Conservation (phyloP, 768 basidiomycete species). For the Tulasnella sp. region DNA sequence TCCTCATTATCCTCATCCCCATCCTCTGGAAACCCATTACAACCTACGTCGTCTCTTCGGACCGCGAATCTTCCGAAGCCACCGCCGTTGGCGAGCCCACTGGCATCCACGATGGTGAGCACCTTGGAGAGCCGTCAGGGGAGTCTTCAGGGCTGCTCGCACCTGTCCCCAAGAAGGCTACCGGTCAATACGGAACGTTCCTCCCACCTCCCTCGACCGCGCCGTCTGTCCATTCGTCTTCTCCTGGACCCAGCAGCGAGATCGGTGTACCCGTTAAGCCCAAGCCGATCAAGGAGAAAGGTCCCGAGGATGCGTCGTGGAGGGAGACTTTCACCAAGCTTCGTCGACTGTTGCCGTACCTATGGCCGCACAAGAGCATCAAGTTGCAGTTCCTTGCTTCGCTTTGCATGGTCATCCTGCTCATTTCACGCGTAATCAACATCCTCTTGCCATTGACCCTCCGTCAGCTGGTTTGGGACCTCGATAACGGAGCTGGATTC, state of each 20-base stretch:
- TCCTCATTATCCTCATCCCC: constrained; percentile 48
- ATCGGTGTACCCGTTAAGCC: constrained; percentile 26
- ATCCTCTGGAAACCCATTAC: constrained; percentile 53
- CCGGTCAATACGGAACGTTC: constrained; percentile 18
- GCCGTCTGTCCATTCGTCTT: constrained; percentile 15
- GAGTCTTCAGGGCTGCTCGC: constrained; percentile 44
- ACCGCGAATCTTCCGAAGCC: constrained; percentile 25
- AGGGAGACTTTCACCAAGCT: constrained; percentile 54
- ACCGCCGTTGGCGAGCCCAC: constrained; percentile 25
- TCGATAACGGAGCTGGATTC: constrained; percentile 36
- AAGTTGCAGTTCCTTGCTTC: constrained; percentile 56
- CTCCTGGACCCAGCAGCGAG: constrained; percentile 32
- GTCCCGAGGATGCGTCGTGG: constrained; percentile 49
- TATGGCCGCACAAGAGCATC: constrained; percentile 65
- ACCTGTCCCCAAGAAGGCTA: constrained; percentile 24
- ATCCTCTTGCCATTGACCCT: constrained; percentile 58
- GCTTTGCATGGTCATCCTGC: constrained; percentile 52
- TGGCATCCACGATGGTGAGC: constrained; percentile 32
- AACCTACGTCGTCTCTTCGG: constrained; percentile 40
- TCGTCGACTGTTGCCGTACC: constrained; percentile 56
- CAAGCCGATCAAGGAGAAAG: constrained; percentile 20
- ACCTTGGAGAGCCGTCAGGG: not conserved
- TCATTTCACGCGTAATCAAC: constrained; percentile 68
- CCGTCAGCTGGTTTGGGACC: constrained; percentile 46
- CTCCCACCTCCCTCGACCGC: constrained; percentile 27